Conservation (phyloP, 2,329 filamentous ascomycete genomes). For the Aureobasidium sp. region DNA sequence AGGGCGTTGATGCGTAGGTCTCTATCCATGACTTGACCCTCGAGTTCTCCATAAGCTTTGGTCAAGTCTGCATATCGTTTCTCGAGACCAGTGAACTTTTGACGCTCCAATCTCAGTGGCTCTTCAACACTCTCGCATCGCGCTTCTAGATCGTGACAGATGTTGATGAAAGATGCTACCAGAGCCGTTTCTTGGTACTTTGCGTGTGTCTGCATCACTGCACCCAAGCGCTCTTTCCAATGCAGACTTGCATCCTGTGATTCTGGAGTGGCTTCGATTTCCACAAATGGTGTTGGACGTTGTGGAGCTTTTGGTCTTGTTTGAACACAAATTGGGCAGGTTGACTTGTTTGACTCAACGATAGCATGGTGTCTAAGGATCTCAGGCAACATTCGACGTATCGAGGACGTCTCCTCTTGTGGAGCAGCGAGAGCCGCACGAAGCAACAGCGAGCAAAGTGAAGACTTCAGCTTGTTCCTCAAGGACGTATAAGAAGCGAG, state of each 20-base stretch:
- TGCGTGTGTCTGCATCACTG: constrained; percentile 38
- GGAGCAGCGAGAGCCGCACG: constrained; percentile 14
- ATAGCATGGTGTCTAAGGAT: constrained; percentile 17
- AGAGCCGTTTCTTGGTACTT: constrained; percentile 41
- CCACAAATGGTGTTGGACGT: constrained; percentile 24
- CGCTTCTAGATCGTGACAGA: constrained; percentile 50
- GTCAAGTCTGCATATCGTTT: constrained; percentile 32
- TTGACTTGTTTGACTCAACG: constrained; percentile 4
- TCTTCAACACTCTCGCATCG: constrained; percentile 50
- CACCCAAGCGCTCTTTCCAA: constrained; percentile 44
- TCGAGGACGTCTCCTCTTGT: constrained; percentile 13
- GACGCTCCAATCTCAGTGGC: constrained; percentile 43
- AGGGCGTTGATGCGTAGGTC: constrained; percentile 33
- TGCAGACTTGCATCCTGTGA: constrained; percentile 31
- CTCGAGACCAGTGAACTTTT: constrained; percentile 30
- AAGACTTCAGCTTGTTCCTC: neutral
- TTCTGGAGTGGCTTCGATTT: constrained; percentile 34
- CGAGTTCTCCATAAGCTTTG: constrained; percentile 31
- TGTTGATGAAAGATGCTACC: constrained; percentile 43
- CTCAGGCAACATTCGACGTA: neutral
- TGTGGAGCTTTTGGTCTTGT: neutral
- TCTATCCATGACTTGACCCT: constrained; percentile 32
- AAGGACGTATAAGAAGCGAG: neutral
- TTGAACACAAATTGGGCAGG: neutral
- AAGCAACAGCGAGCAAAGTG: constrained; percentile 13